A percentile compares a stretch with the other conserved stretches of the same genome.
These are phyloP conservation scores for Symbiodinium natans DNA, from an alignment of 73 alveolate genomes.

Conservation along the genomic window DNA sequence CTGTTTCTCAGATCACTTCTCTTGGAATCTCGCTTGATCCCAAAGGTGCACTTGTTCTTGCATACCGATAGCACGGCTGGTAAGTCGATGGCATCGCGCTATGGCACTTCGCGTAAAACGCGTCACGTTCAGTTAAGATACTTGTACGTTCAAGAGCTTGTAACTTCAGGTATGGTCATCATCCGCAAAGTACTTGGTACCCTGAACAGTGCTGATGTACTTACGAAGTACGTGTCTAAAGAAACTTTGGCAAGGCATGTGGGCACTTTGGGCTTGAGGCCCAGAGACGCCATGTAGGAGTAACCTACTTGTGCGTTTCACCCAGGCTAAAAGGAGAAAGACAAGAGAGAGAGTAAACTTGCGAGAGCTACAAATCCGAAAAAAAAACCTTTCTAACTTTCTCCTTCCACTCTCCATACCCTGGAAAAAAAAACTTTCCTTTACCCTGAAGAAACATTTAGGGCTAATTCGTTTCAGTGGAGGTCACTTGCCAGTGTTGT, in stretches of 20 bases:
- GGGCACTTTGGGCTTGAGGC: not conserved
- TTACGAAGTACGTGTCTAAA: not conserved
- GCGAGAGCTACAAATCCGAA: too few relatives aligned
- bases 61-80: not conserved
- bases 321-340: too few relatives aligned
- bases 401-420: too few relatives aligned
- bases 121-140: not conserved
- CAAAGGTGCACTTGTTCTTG: not conserved
- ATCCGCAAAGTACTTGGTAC: not conserved
- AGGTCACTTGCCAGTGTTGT: too few relatives aligned
- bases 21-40: not conserved
- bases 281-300: too few relatives aligned
- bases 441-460: too few relatives aligned
- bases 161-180: not conserved
- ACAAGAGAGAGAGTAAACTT: too few relatives aligned
- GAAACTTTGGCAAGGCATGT: not conserved
- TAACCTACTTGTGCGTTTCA: too few relatives aligned
- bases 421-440: too few relatives aligned
- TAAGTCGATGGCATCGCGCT: not conserved
- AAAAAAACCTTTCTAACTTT: too few relatives aligned
- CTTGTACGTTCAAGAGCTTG: not conserved
- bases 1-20: not conserved
- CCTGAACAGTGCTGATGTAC: not conserved
- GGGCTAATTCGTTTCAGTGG: too few relatives aligned
- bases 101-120: not conserved